A percentile compares a stretch with the other conserved stretches of the same genome.
Conservation (phyloP, 1,284 basidiomycete species). For the Pyrrhoderma lamaoense region DNA sequence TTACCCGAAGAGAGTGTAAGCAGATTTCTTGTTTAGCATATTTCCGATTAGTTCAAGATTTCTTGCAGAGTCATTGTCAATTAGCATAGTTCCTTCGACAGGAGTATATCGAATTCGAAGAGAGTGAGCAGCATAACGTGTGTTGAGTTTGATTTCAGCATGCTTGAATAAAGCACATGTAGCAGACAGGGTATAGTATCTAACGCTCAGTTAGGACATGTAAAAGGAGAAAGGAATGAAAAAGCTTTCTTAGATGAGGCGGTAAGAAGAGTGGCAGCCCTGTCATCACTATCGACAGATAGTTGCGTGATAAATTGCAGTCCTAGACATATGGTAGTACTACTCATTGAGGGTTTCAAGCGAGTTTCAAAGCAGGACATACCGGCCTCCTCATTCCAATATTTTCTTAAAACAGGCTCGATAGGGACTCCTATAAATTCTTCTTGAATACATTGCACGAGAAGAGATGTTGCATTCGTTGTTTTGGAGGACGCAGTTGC, state of each 20-base stretch:
- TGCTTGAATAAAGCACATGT: constrained; percentile 81
- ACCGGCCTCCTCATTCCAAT: constrained; percentile 80
- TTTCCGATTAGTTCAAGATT: constrained; percentile 87
- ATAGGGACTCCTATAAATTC: constrained; percentile 64
- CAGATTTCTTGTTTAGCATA: constrained; percentile 53
- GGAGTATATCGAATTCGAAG: constrained; percentile 76
- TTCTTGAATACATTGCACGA: constrained; percentile 68
- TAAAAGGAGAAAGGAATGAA: constrained; percentile 9
- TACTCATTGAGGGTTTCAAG: background rate
- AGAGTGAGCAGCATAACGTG: constrained; percentile 61
- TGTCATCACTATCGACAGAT: constrained; percentile 68
- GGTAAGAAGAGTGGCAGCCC: constrained; percentile 67
- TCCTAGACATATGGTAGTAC: too few species aligned
- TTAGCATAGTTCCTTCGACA: constrained; percentile 86
- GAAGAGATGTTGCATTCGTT: constrained; percentile 42
- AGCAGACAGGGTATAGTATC: constrained; percentile 85
- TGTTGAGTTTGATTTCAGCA: constrained; percentile 58
- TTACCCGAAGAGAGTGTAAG: constrained; percentile 70
- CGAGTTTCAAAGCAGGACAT: constrained; percentile 15
- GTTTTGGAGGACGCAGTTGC: constrained; percentile 40
- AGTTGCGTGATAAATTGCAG: constrained; percentile 71
- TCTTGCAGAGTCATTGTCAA: constrained; percentile 79
- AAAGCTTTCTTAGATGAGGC: constrained; percentile 64
- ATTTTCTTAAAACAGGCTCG: constrained; percentile 63
- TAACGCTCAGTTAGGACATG: constrained; percentile 27